A percentile compares a stretch with the other conserved stretches of the same genome.
Evolutionary conservation across 768 basidiomycete species (phyloP).

Genomic region (Mycena kentingensis): DNA sequence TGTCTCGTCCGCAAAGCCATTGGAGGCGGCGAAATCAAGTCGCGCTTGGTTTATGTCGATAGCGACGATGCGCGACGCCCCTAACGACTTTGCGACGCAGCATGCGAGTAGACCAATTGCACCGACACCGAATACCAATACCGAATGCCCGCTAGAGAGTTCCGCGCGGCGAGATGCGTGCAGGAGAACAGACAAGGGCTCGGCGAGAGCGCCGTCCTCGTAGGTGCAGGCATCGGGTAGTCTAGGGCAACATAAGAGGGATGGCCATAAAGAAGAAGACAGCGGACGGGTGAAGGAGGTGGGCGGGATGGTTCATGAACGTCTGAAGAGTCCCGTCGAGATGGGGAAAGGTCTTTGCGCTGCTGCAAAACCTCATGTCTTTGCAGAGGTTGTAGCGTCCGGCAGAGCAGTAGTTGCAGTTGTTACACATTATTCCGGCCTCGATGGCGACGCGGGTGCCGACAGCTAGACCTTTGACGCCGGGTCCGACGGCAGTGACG

Average conservation of each 20-base stretch:
- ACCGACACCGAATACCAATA: constrained; percentile 91
- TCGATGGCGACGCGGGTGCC: constrained; percentile 94
- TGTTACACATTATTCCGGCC: constrained; percentile 85
- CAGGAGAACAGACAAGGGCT: constrained; percentile 91
- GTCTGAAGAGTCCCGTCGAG: constrained; percentile 89
- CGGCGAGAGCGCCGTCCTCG: constrained; percentile 85
- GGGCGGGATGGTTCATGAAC: constrained; percentile 85
- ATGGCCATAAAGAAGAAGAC: constrained; percentile 6
- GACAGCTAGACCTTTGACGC: constrained; percentile 60
- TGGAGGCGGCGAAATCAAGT: constrained; percentile 71
- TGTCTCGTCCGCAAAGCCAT: constrained; percentile 79
- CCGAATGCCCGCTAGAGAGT: constrained; percentile 56
- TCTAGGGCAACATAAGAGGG: constrained; percentile 36
- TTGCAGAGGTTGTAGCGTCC: constrained; percentile 95
- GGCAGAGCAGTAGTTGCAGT: constrained; percentile 66
- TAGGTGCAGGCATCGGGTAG: constrained; percentile 76
- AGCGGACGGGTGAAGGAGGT: constrained; percentile 84
- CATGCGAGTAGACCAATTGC: constrained; percentile 92
- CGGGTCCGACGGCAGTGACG: constrained; percentile 79
- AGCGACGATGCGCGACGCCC: constrained; percentile 72
- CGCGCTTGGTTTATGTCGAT: constrained; percentile 84
- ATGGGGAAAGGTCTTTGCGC: constrained; percentile 91
- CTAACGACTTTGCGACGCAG: constrained; percentile 70
- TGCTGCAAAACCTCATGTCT: constrained; percentile 84
- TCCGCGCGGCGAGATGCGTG: constrained; percentile 54